Evolutionary conservation across 2,329 filamentous ascomycete species (phyloP).

Genomic region (Microascus cirrosus): DNA sequence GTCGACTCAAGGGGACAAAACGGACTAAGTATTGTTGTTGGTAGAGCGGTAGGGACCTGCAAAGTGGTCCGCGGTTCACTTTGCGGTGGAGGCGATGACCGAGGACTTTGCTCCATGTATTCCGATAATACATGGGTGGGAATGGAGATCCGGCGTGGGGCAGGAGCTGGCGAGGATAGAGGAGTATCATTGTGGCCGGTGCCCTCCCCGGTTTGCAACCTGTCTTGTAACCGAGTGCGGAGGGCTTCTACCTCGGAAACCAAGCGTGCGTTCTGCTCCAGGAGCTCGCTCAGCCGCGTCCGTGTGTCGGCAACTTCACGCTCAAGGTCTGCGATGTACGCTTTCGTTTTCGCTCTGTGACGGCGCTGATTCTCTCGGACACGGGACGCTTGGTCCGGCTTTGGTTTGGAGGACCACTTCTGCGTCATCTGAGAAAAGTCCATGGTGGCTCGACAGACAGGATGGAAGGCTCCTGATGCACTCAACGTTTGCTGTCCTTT

Average conservation of each 20-base stretch:
- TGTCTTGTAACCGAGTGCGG: neutral
- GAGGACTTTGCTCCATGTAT: too few species aligned
- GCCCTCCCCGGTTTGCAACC: neutral
- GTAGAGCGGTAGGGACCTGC: too few species aligned
- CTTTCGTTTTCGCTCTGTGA: conserved; percentile 31
- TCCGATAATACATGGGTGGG: too few species aligned
- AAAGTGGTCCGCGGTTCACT: too few species aligned
- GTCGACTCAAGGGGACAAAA: too few species aligned
- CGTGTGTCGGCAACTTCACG: neutral
- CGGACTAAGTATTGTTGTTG: too few species aligned
- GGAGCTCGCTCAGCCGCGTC: neutral
- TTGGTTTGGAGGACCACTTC: neutral
- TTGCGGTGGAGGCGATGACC: too few species aligned
- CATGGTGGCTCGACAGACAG: neutral
- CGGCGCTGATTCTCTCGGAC: conserved; percentile 40
- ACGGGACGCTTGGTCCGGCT: conserved; percentile 12
- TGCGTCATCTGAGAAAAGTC: neutral
- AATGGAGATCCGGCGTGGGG: too few species aligned
- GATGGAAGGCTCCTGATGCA: neutral
- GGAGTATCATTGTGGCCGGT: neutral
- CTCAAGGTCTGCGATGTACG: conserved; percentile 20
- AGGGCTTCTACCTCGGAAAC: neutral
- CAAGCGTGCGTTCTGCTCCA: neutral
- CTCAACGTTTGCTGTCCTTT: too few species aligned
- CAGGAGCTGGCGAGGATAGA: too few species aligned